Conservation (phyloP, 164 flowering plant genomes). For the Berberis vulgaris region DNA sequence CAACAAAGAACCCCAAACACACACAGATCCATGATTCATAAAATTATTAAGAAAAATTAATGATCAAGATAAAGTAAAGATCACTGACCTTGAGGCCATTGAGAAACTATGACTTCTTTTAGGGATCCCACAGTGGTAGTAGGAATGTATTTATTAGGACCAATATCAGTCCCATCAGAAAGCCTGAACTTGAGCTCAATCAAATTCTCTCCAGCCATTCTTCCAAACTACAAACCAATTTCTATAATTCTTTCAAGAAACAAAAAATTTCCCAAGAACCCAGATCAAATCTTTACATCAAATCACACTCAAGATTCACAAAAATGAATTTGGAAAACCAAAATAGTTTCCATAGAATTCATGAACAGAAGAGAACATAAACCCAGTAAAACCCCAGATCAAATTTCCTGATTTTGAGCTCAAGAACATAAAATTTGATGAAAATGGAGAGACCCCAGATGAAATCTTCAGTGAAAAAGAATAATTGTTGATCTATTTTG, state of each 20-base stretch:
- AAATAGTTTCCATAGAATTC: not conserved
- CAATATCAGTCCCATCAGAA: conserved; percentile 62
- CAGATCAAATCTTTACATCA: not conserved
- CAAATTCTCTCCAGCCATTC: conserved; percentile 58
- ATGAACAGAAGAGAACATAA: not conserved
- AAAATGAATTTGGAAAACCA: not conserved
- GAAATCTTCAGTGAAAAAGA: no score
- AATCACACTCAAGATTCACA: not conserved
- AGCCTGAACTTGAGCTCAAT: conserved; percentile 71
- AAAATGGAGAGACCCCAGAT: no score
- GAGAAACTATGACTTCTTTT: conserved; percentile 52
- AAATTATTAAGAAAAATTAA: not conserved
- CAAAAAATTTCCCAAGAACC: not conserved
- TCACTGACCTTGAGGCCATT: conserved; percentile 70
- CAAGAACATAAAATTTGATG: not conserved
- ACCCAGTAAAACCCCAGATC: no score
- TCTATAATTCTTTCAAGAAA: not conserved
- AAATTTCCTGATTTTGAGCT: not conserved
- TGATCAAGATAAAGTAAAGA: not conserved
- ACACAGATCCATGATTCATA: not conserved
- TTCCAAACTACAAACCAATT: not conserved
- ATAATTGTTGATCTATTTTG: no score
- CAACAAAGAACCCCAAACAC: not conserved
- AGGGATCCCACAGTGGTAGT: conserved; percentile 46
- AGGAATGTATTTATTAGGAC: conserved; percentile 52